Evolutionary conservation across 306 rosid species (phyloP).

Genomic region (Glycine tomentella): DNA sequence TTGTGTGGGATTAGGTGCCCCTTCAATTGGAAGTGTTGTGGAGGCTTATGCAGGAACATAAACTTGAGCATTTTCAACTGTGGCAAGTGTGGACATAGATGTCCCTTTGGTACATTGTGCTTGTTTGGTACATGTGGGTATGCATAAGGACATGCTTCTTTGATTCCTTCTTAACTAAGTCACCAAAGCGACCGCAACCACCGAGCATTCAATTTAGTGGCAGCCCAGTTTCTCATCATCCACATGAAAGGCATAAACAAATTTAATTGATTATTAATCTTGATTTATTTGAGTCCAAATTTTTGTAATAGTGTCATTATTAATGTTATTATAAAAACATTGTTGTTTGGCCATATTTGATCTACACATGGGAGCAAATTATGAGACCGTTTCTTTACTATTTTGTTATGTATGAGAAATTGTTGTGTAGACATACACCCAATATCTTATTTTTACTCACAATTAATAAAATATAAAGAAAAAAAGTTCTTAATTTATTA

Average conservation of each 20-base stretch:
- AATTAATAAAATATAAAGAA: too few relatives aligned
- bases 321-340: neutral
- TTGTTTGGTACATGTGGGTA: constrained; percentile 76
- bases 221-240: neutral
- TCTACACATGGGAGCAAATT: neutral
- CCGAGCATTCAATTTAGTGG: neutral
- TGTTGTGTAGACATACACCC: too few relatives aligned
- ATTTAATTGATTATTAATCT: neutral
- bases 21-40: constrained; percentile 65
- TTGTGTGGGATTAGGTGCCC: constrained; percentile 57
- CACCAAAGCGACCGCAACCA: neutral
- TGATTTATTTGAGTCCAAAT: neutral
- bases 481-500: too few relatives aligned
- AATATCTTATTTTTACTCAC: too few relatives aligned
- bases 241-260: neutral
- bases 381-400: neutral
- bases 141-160: constrained; percentile 25
- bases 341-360: neutral
- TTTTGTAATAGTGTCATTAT: neutral
- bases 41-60: constrained; percentile 59
- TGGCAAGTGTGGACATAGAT: constrained; percentile 70
- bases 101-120: constrained; percentile 57
- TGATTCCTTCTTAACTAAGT: neutral
- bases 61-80: constrained; percentile 60
- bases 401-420: neutral